Base-by-base conservation (phyloP, 345 rosid genomes). In the Arabidopsis thaliana region DNA sequence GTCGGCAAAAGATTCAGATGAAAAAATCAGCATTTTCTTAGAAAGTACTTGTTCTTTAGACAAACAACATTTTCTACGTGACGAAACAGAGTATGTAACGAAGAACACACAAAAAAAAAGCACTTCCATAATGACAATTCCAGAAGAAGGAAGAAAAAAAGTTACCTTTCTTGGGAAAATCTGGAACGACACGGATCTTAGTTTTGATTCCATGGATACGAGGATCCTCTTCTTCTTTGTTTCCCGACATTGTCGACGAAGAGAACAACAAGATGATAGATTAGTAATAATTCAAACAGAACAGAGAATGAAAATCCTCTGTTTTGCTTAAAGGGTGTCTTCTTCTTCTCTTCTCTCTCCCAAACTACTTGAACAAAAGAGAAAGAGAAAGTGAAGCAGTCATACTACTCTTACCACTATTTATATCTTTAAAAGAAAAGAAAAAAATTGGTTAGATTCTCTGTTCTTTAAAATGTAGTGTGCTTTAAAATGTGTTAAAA, bases 121-220 rank as follows among this genome's bases (percentile, higher is more conserved):
- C 55, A 41, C 7, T 48, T 75, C 3, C 20, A 45, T 48, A 66
- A 16, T 16, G 20, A 53, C 32, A 48, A 30, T 13, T 28, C 37
- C 4, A 12, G 8, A 38, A 20, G 52, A 40, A 40, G 65, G 52
- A 24, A 37, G 32, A 24, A 36, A 23, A 5, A 65, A 65, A 40
- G 9, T 4, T 40, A 91, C 97, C 97, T 85, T 84, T 84, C 78
- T 91, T 87, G 51, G 97, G 97, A 65, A 91, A 91, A 86, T 91
- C 49, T 38, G 97, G 97, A 80, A 91, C 92, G 65, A 91, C 97
- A 25, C 97, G 94, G 80, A 91, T 91, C 88, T 77, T 85, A 67
- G 82, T 79, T 79, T 91, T 84, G 81, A 91, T 89, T 76, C 82
- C 91, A 37, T 78, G 77, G 78, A 91, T 84, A 71, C 96, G 93